Evolutionary conservation across 2,329 filamentous ascomycete genomes (phyloP), one percentile per base, ranked within the genome.

Genomic region (Aureobasidium sp.): DNA sequence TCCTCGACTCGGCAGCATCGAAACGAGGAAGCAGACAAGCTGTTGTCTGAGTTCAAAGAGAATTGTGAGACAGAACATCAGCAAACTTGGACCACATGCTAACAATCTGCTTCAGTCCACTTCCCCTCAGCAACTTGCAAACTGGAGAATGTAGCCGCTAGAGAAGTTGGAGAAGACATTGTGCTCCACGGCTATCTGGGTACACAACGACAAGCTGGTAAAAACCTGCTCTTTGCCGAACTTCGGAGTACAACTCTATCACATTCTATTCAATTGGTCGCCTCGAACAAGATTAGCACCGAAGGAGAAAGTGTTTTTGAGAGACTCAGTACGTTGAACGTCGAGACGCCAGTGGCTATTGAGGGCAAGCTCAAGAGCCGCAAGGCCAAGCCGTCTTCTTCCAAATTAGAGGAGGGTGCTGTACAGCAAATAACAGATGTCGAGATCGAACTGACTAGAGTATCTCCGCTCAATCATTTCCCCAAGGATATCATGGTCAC

Each of bases 401-500:
- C 59, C n/a, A 58, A 70, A 6, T 67, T 65, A 13, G 69, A 71
- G 14, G 64, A 66, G 8, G 66, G 69, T 2, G 70, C 71, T 14
- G 68, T 73, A 50, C 63, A 71, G 29, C 45, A 61, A 27, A 71
- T 76, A 53, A 68, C 68, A 30, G 64, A 72, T 4, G 72, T 85
- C 62, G 87, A 91, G 67, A 74, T 94, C 54, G 78, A 80, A 5
- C 73, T 91, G 21, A 76, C 81, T 50, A 79, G 80, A 3, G 81
- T 96, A 9, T 78, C 83, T 47, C 81, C 83, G 55, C 79, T 97
- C 4, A 93, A 93, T 67, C 76, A 81, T 0, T 90, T 95, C 60
- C 85, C 89, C 0, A 82, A 83, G 47, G 84, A 92, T 64, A 85
- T 96, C 61, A 86, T 94, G 63, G 84, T 95, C 64, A 89, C 87